Conservation (phyloP, 768 basidiomycete genomes). For the Suillus bovinus region DNA sequence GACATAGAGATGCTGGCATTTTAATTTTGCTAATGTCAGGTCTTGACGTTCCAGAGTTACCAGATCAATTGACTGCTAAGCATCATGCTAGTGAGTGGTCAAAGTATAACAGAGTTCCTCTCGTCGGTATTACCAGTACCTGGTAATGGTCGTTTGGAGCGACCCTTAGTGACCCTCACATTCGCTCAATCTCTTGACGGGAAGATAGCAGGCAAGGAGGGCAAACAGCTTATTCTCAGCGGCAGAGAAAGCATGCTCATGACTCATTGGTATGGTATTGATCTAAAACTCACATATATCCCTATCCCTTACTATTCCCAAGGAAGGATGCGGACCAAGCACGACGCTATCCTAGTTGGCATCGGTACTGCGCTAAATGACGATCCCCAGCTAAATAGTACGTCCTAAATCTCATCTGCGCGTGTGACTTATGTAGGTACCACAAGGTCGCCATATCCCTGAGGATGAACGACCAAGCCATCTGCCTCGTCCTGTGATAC, state of each 20-base stretch:
- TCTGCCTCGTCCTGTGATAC: conserved; percentile 80
- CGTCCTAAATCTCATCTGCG: conserved; percentile 20
- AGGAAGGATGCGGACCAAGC: conserved; percentile 84
- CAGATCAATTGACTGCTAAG: not conserved
- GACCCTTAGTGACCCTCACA: conserved; percentile 75
- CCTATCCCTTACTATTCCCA: conserved; percentile 6
- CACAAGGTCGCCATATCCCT: conserved; percentile 58
- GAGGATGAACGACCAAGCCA: conserved; percentile 35
- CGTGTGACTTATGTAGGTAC: conserved; percentile 6
- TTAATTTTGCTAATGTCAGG: not conserved
- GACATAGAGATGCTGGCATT: not conserved
- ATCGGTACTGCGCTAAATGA: conserved; percentile 90
- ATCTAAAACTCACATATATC: not conserved
- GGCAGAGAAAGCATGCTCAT: conserved; percentile 87
- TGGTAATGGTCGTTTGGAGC: conserved; percentile 10
- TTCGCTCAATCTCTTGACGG: conserved; percentile 88
- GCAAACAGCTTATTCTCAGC: conserved; percentile 79
- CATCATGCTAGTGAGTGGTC: not conserved
- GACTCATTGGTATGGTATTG: conserved; percentile 79
- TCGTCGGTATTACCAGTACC: conserved; percentile 27
- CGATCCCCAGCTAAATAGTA: conserved; percentile 92
- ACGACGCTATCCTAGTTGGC: conserved; percentile 91
- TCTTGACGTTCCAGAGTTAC: not conserved
- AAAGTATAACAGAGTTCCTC: conserved; percentile 19
- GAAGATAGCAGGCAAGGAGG: conserved; percentile 76